phyloP scores from a whole-genome alignment of 2,329 filamentous ascomycete genomes.

The Claviceps monticola region DNA sequence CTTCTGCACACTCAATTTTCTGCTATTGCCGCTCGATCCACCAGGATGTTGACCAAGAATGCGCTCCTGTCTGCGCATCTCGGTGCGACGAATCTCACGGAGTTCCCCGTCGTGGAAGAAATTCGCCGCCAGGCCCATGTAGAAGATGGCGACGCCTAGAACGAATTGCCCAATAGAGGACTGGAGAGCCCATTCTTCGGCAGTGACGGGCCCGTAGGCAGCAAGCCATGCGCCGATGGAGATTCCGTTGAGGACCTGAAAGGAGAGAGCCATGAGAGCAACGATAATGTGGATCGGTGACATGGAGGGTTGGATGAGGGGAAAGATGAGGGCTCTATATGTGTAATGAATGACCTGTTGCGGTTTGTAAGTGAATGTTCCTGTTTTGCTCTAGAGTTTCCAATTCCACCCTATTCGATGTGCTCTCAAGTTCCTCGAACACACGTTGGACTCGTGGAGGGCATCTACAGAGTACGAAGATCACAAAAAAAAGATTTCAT shows the following conservation, averaged over 20 bases:
- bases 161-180: constrained; percentile 34
- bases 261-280: constrained; percentile 48
- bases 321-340: constrained; percentile 76
- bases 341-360: constrained; percentile 65
- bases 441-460: no score
- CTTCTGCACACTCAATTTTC: constrained; percentile 39
- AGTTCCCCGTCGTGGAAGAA: constrained; percentile 84
- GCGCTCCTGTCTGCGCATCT: constrained; percentile 41
- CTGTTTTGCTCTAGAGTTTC: neutral
- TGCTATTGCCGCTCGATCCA: constrained; percentile 12
- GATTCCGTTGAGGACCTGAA: constrained; percentile 71
- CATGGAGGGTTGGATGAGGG: constrained; percentile 80
- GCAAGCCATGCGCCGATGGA: constrained; percentile 69
- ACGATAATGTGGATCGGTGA: constrained; percentile 68
- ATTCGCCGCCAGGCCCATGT: constrained; percentile 62
- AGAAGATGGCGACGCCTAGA: constrained; percentile 61
- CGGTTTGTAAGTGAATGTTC: neutral
- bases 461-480: no score
- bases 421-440: no score
- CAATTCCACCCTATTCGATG: neutral
- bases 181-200: constrained; percentile 30
- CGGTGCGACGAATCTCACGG: constrained; percentile 67
- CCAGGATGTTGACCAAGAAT: constrained; percentile 24
- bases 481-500: neutral
- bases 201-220: constrained; percentile 59